Conservation (phyloP, 257 asterid genomes). For the Prunella vulgaris region DNA sequence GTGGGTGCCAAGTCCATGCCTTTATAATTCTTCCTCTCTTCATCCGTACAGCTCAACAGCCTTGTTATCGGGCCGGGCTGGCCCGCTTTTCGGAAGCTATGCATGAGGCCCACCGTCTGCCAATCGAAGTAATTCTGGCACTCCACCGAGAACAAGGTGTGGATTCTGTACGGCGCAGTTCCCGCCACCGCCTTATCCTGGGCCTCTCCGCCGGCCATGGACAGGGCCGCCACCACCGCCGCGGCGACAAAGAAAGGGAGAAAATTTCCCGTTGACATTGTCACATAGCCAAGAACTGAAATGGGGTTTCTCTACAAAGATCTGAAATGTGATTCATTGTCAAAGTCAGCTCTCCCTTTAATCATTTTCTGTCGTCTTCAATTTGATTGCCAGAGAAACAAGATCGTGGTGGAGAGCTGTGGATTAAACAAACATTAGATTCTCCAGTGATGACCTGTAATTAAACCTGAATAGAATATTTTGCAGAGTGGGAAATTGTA, state of each 20-base stretch:
- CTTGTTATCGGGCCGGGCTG: conserved; percentile 97
- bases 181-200: conserved; percentile 31
- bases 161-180: conserved; percentile 71
- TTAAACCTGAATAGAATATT: neutral
- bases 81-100: conserved; percentile 64
- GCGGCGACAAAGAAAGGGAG: conserved; percentile 19
- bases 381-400: conserved; percentile 8
- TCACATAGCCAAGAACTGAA: conserved; percentile 30
- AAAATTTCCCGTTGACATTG: conserved; percentile 29
- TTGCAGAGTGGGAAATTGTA: neutral
- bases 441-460: conserved; percentile 23
- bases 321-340: conserved; percentile 23
- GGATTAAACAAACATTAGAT: conserved; percentile 11
- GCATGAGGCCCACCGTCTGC: conserved; percentile 98
- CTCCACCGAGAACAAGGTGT: conserved; percentile 91
- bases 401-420: conserved; percentile 24
- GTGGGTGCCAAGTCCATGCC: conserved; percentile 99
- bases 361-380: conserved; percentile 11
- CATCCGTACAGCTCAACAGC: conserved; percentile 82
- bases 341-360: conserved; percentile 28
- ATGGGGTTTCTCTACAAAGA: conserved; percentile 27
- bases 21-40: conserved; percentile 51
- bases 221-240: conserved; percentile 29
- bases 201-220: conserved; percentile 25
- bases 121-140: conserved; percentile 97